Evolutionary conservation across 1,284 basidiomycete species (phyloP).

Genomic region (Ustilago vetiveriae): DNA sequence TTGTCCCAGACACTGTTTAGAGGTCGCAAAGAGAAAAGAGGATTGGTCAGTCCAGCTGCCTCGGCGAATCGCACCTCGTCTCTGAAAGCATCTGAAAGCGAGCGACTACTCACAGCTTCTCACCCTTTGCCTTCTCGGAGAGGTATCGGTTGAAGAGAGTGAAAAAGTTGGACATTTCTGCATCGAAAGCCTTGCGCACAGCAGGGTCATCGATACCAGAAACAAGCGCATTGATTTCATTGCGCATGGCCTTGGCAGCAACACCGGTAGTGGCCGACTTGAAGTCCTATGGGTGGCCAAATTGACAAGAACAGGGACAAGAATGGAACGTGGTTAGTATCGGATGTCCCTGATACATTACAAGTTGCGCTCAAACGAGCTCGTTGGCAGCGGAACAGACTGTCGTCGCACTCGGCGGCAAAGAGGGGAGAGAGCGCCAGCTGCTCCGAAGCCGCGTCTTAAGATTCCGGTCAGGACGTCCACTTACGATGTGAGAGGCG

Average conservation of each 20-base stretch:
- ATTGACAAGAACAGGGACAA: background rate
- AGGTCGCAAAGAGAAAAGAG: background rate
- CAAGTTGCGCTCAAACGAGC: too few species aligned
- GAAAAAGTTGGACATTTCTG: constrained; percentile 99
- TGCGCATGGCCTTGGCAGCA: constrained; percentile 96
- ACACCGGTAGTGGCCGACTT: constrained; percentile 98
- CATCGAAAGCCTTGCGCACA: constrained; percentile 83
- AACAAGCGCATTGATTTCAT: constrained; percentile 95
- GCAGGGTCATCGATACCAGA: constrained; percentile 72
- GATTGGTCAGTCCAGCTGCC: background rate
- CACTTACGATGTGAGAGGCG: constrained; percentile 65
- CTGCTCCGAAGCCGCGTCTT: too few species aligned
- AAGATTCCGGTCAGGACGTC: too few species aligned
- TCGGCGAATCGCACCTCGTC: too few species aligned
- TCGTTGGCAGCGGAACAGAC: background rate
- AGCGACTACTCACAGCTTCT: constrained; percentile 79
- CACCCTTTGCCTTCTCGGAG: constrained; percentile 89
- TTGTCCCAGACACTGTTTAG: constrained; percentile 88
- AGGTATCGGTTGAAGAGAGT: constrained; percentile 98
- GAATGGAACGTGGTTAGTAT: background rate
- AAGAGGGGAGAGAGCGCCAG: too few species aligned
- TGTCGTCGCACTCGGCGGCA: too few species aligned
- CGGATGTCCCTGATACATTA: too few species aligned
- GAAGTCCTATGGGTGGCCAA: constrained; percentile 73
- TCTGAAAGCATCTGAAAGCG: too few species aligned